Base-by-base conservation (phyloP, 192 early-diverging fungal species). In the Gonapodya sp. region DNA sequence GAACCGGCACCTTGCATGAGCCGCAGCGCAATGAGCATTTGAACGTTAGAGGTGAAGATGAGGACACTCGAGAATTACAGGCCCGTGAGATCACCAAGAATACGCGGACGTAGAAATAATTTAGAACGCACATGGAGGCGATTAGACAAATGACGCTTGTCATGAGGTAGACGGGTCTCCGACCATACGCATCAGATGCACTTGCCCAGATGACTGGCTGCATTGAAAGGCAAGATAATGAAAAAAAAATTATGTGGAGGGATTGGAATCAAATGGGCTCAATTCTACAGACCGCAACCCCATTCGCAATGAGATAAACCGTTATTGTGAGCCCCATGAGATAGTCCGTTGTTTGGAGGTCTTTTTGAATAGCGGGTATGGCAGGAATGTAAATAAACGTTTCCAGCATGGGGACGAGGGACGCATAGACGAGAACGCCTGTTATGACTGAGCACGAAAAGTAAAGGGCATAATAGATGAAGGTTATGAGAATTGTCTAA, bases 1-100 rank as follows among this genome's bases (percentile, higher is more conserved):
- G 75, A 77, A 16, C 75, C 75, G 30, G 75, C 75, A 33, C 30
- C 75, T 34, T 77, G 75, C 75, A 77, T 14, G 18, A 77, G 18
- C 31, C 75, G 75, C 30, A 77, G 34, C 2, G 75, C 75, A 34
- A 77, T 18, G 18, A 77, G 75, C 75, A 77, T 77, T 34, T 34
- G 2, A 18, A 77, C 75, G 31, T 77, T 77, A 2, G 46, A 64
- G 24, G 46, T 64, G 24, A 64, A 64, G 46, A 64, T 24, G 24
- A 64, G 46, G 24, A 64, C 8, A 16, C 46, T 64, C 24, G 8
- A 64, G 24, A 16, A 16, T 64, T 64, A 64, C n/a, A n/a, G n/a
- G n/a, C n/a, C n/a, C n/a, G n/a, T n/a, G n/a, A n/a, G n/a, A n/a
- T n/a, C n/a, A n/a, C n/a, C n/a, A n/a, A n/a, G n/a, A n/a, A n/a